These are phyloP conservation scores for Eleusine indica DNA, from an alignment of 176 grass and related monocot genomes.

Conservation along the genomic window DNA sequence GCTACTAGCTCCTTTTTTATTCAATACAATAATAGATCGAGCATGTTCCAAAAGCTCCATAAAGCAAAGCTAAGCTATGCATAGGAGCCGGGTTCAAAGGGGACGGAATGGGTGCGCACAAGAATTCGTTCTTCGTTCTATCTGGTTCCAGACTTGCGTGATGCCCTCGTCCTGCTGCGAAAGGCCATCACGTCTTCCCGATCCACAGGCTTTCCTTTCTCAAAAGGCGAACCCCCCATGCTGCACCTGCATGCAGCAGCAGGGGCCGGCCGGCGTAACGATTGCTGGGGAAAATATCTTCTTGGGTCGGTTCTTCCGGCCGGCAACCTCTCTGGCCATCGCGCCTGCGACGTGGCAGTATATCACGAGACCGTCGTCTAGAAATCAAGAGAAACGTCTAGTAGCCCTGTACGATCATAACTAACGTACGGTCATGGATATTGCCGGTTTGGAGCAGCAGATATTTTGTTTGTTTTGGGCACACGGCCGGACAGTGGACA, in stretches of 20 bases:
- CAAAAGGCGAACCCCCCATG: not conserved
- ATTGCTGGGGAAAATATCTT: not conserved
- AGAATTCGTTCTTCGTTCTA: not conserved
- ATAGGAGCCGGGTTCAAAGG: no score
- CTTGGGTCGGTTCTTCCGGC: not conserved
- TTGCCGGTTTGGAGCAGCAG: no score
- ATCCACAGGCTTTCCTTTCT: not conserved
- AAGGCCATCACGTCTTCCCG: not conserved
- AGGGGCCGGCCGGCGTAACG: not conserved
- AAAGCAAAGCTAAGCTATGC: no score
- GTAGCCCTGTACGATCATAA: not conserved
- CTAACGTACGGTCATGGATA: not conserved
- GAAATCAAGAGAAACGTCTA: not conserved
- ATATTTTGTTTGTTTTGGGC: no score
- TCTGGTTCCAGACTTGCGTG: not conserved
- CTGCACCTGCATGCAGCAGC: not conserved
- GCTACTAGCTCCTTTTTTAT: not conserved
- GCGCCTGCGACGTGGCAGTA: not conserved
- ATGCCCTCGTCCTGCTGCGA: not conserved
- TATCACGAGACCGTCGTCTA: not conserved
- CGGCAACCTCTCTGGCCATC: not conserved
- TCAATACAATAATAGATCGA: not conserved
- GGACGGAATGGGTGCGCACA: no score
- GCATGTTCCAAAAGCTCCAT: not conserved
- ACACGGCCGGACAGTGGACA: no score